Conservation (phyloP, 2,329 filamentous ascomycete species). For the Colletotrichum filicis region DNA sequence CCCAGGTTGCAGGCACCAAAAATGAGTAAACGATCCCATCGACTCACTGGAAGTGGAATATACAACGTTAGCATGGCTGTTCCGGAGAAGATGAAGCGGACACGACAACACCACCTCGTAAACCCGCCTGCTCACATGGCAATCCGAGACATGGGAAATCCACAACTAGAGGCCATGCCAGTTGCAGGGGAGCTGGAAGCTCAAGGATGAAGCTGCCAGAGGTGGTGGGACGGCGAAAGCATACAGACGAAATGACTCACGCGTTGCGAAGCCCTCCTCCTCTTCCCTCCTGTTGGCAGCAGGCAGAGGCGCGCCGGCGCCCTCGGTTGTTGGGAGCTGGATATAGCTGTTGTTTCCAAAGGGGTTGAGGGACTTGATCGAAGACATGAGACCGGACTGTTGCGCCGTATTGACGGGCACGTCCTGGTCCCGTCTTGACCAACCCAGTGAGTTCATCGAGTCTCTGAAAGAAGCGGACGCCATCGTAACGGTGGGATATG, state of each 20-base stretch:
- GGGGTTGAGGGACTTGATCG: slow-evolving; percentile 86
- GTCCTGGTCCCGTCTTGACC: slow-evolving; percentile 86
- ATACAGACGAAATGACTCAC: slow-evolving; percentile 70
- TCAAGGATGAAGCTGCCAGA: slow-evolving; percentile 40
- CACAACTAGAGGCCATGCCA: slow-evolving; percentile 56
- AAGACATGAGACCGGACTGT: slow-evolving; percentile 80
- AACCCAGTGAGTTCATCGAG: slow-evolving; percentile 93
- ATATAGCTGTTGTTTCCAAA: slow-evolving; percentile 90
- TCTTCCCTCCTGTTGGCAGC: slow-evolving; percentile 88
- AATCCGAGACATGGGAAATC: slow-evolving; percentile 42
- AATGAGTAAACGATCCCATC: slow-evolving; percentile 95
- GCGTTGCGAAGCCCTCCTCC: slow-evolving; percentile 93
- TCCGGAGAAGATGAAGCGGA: slow-evolving; percentile 38
- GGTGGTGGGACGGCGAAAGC: slow-evolving; percentile 39
- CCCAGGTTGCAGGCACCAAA: slow-evolving; percentile 93
- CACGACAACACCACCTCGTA: slow-evolving; percentile 27
- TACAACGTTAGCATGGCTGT: slow-evolving; percentile 44
- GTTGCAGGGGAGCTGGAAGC: slow-evolving; percentile 54
- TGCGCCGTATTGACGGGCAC: slow-evolving; percentile 78
- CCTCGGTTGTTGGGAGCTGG: slow-evolving; percentile 86
- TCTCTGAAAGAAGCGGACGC: slow-evolving; percentile 91
- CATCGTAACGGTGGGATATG: slow-evolving; percentile 62
- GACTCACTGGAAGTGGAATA: slow-evolving; percentile 76
- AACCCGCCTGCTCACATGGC: slow-evolving; percentile 49
- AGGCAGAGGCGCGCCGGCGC: slow-evolving; percentile 84